Base-by-base conservation (phyloP, 2,329 filamentous ascomycete genomes). In the Penicillium sp. region DNA sequence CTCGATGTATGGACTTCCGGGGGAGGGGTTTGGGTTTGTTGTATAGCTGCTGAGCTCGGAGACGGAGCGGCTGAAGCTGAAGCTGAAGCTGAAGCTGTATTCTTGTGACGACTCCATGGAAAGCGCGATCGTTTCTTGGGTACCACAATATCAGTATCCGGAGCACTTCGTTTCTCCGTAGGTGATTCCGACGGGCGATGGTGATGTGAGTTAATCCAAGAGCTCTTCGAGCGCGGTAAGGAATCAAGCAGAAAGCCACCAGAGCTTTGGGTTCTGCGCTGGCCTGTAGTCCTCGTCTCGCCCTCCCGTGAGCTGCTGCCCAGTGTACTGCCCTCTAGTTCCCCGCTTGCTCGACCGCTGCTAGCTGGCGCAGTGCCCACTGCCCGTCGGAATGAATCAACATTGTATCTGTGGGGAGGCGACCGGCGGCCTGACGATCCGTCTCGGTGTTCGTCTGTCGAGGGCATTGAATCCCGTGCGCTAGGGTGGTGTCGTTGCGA, bases 211-310 rank as follows among this genome's bases (percentile, higher is more conserved):
- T 62, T 62, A 40, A 61, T 52, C 35, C 61, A 53, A 53, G 66
- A 50, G 46, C 58, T 63, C 44, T 56, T 63, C 47, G 66, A 53
- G 53, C 64, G 56, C 58, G 66, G 54, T 38, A 68, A 27, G 54
- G 58, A 71, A 58, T 79, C 76, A 33, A 81, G 65, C 38, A 82
- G 60, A 51, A 77, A 77, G 4, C 73, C 72, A 46, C 74, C 66
- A 7, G 74, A 74, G 56, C 57, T 70, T 33, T 57, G 62, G 9
- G 52, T 62, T 46, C 64, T 64, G 18, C 63, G 58, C 38, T 64
- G 66, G 13, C 48, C 53, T 33, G 60, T 46, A 44, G 54, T 57
- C 43, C 60, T 60, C 52, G 58, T 60, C 16, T 68, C 68, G 13
- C 62, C 64, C 47, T 70, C 69, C 43, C 67, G 68, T 46, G 69